Evolutionary conservation across 306 rosid genomes (phyloP).

Genomic region (Mimosa pudica): DNA sequence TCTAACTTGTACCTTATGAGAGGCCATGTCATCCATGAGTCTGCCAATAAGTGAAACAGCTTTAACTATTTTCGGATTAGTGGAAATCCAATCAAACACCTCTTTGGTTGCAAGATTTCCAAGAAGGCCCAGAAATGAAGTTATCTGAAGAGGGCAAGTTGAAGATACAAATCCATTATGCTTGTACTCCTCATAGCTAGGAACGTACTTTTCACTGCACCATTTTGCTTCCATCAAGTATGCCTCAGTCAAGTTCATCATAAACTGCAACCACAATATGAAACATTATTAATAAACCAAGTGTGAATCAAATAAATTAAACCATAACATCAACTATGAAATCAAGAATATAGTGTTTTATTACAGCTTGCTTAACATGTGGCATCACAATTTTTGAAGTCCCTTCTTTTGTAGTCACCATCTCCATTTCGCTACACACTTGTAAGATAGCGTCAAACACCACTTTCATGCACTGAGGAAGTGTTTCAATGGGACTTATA

Average conservation of each 20-base stretch:
- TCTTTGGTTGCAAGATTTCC: not conserved
- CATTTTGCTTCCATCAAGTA: conserved; percentile 5
- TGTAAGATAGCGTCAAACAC: not conserved
- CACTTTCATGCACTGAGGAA: conserved; percentile 41
- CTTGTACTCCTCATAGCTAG: not conserved
- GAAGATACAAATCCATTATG: not conserved
- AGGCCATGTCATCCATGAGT: not conserved
- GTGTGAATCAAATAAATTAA: not conserved
- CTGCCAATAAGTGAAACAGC: not conserved
- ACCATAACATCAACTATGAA: not conserved
- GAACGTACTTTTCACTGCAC: not conserved
- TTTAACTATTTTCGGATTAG: not conserved
- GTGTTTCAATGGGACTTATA: conserved; percentile 8
- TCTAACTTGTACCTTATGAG: not conserved
- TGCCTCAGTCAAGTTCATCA: not conserved
- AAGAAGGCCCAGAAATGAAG: not conserved
- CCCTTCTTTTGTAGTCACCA: not conserved
- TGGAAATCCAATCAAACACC: not conserved
- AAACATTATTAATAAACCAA: not conserved
- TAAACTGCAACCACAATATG: conserved; percentile 16
- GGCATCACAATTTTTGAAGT: not conserved
- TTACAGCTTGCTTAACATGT: conserved; percentile 4
- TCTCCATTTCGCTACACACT: conserved; percentile 11
- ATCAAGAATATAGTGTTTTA: not conserved
- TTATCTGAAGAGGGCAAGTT: not conserved